phyloP scores from a whole-genome alignment of 2,329 filamentous ascomycete genomes.

The Davidsoniella australis region DNA sequence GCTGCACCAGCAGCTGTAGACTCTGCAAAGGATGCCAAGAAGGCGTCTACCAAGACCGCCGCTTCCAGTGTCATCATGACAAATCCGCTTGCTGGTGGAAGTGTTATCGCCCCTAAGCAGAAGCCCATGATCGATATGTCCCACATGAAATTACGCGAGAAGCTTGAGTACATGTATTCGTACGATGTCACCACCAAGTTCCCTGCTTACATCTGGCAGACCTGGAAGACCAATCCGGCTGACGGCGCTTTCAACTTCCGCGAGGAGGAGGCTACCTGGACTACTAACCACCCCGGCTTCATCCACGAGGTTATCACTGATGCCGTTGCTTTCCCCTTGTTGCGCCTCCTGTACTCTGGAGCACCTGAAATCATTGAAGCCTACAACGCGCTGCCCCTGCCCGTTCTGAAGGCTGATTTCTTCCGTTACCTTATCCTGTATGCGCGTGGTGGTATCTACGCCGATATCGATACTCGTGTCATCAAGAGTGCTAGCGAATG shows the following conservation, averaged over 20 bases:
- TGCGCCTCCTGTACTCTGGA: constrained; percentile 73
- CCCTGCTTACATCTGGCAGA: constrained; percentile 98
- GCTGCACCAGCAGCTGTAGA: constrained; percentile 19
- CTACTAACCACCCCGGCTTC: constrained; percentile 70
- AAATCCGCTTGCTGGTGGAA: constrained; percentile 12
- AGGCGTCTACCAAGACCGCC: constrained; percentile 10
- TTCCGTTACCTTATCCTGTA: constrained; percentile 56
- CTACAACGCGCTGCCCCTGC: constrained; percentile 53
- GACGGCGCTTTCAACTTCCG: constrained; percentile 66
- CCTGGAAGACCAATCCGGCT: constrained; percentile 77
- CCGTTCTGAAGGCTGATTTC: constrained; percentile 64
- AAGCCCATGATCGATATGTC: constrained; percentile 53
- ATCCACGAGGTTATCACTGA: constrained; percentile 97
- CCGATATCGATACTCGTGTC: constrained; percentile 80
- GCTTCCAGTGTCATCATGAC: constrained; percentile 15
- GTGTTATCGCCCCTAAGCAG: constrained; percentile 25
- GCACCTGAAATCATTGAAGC: constrained; percentile 65
- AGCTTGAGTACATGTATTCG: constrained; percentile 82
- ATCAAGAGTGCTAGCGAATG: constrained; percentile 72
- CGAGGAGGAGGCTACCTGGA: constrained; percentile 78
- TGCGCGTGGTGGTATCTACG: constrained; percentile 53
- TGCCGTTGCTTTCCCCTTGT: constrained; percentile 60
- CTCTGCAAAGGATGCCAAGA: constrained; percentile 17
- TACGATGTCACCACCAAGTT: constrained; percentile 83
- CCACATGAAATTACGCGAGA: constrained; percentile 55